phyloP scores from a whole-genome alignment of 352 stramenopile species.

The Phytopythium montanum region DNA sequence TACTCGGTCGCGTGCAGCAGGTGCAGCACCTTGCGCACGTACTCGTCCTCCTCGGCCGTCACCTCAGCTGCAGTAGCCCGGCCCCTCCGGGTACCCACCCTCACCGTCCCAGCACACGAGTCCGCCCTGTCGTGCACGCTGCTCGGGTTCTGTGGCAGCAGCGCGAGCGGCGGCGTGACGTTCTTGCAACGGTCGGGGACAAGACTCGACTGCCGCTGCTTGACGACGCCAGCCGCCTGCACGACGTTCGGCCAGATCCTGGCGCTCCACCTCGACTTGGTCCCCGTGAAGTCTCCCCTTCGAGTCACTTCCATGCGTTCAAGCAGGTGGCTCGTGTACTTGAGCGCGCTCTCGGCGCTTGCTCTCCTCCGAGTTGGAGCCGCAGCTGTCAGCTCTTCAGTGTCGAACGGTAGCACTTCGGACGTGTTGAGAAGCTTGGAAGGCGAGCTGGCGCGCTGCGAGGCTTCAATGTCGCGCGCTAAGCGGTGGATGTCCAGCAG shows the following conservation, averaged over 20 bases:
- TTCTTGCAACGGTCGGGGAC: not conserved
- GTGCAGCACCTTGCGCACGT: constrained; percentile 2
- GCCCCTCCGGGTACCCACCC: not conserved
- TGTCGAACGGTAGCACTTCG: not conserved
- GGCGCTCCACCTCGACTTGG: not conserved
- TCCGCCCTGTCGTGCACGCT: not conserved
- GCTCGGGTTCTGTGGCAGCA: not conserved
- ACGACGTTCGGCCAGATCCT: not conserved
- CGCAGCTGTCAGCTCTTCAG: not conserved
- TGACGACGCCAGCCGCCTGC: constrained; percentile 7
- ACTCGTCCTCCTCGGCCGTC: not conserved
- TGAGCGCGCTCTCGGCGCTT: not conserved
- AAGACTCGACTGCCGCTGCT: not conserved
- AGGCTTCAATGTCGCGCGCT: not conserved
- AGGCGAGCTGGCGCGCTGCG: not conserved
- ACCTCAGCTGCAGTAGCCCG: not conserved
- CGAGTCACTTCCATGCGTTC: not conserved
- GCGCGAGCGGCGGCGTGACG: not conserved
- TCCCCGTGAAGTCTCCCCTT: not conserved
- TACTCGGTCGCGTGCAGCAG: constrained; percentile 24
- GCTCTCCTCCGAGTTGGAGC: not conserved
- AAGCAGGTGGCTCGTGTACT: not conserved
- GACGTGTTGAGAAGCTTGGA: not conserved
- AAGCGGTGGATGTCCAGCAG: constrained; percentile 14
- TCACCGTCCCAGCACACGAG: not conserved